A percentile compares a stretch with the other conserved stretches of the same genome.
These are phyloP conservation scores for Brettanomyces bruxellensis DNA, from an alignment of 805 yeast genomes.

Conservation along the genomic window DNA sequence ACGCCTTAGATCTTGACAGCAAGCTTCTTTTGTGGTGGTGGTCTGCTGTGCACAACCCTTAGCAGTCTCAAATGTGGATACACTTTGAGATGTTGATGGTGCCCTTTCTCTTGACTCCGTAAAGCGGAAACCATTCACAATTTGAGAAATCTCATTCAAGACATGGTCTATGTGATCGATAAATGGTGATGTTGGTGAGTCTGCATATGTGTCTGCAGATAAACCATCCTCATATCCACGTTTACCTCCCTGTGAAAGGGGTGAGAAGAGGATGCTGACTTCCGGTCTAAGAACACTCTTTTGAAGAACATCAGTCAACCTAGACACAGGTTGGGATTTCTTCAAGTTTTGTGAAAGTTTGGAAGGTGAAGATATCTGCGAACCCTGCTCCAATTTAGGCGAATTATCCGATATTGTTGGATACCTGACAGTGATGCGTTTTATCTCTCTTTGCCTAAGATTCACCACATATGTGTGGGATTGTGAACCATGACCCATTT, in stretches of 20 bases:
- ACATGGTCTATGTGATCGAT: conserved; percentile 11
- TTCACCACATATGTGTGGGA: conserved; percentile 16
- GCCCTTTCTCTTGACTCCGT: conserved; percentile 2
- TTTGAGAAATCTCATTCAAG: conserved; percentile 11
- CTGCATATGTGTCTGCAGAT: neutral
- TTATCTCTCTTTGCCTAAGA: conserved; percentile 20
- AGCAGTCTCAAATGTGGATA: too few relatives aligned
- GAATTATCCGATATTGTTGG: neutral
- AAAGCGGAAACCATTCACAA: conserved; percentile 5
- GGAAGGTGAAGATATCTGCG: neutral
- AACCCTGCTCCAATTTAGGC: neutral
- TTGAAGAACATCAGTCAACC: conserved; percentile 1
- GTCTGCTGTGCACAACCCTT: too few relatives aligned
- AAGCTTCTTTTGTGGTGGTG: too few relatives aligned
- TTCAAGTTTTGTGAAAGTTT: neutral
- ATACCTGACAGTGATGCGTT: conserved; percentile 11
- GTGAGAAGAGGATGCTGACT: neutral
- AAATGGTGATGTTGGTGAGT: neutral
- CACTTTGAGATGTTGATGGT: too few relatives aligned
- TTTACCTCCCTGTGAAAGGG: neutral
- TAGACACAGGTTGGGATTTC: neutral
- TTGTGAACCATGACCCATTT: conserved; percentile 9
- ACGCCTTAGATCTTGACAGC: too few relatives aligned
- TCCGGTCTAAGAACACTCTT: neutral
- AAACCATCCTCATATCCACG: neutral